Conservation (phyloP, 208 protist species). For the Crithidia mellificae region DNA sequence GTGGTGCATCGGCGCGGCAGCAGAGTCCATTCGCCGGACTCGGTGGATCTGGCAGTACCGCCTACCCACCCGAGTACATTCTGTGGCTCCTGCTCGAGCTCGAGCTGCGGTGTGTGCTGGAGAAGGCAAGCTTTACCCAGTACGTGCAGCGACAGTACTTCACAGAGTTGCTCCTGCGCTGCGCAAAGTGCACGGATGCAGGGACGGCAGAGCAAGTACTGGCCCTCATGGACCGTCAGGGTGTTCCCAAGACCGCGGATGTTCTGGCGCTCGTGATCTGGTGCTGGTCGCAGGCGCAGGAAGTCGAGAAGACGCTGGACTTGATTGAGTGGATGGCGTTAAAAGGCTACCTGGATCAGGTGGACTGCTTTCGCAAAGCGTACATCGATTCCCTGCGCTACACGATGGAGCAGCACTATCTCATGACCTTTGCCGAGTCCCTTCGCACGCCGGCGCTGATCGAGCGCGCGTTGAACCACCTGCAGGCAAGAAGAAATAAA, state of each 20-base stretch:
- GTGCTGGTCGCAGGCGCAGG: conserved; percentile 64
- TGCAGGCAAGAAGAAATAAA: conserved; percentile 36
- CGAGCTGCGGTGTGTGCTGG: conserved; percentile 78
- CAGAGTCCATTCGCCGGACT: not conserved
- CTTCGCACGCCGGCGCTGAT: conserved; percentile 39
- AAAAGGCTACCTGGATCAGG: conserved; percentile 76
- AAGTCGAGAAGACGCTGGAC: conserved; percentile 80
- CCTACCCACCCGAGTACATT: conserved; percentile 77
- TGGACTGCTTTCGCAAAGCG: conserved; percentile 67
- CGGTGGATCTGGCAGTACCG: not conserved
- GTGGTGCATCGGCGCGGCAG: not conserved
- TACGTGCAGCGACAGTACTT: conserved; percentile 79
- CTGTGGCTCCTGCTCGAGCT: conserved; percentile 85
- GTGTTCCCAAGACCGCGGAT: conserved; percentile 72
- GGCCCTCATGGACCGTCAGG: conserved; percentile 86
- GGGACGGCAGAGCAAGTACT: conserved; percentile 65
- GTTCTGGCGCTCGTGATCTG: conserved; percentile 76
- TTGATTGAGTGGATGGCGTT: conserved; percentile 77
- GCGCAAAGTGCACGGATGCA: conserved; percentile 76
- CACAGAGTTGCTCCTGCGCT: conserved; percentile 70
- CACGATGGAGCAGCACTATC: conserved; percentile 81
- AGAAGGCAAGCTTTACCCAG: conserved; percentile 74
- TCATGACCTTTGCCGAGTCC: conserved; percentile 64
- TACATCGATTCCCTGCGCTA: conserved; percentile 68
- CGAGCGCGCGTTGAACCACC: conserved; percentile 57